phyloP scores from a whole-genome alignment of 768 basidiomycete genomes.

The Suillus americanus region DNA sequence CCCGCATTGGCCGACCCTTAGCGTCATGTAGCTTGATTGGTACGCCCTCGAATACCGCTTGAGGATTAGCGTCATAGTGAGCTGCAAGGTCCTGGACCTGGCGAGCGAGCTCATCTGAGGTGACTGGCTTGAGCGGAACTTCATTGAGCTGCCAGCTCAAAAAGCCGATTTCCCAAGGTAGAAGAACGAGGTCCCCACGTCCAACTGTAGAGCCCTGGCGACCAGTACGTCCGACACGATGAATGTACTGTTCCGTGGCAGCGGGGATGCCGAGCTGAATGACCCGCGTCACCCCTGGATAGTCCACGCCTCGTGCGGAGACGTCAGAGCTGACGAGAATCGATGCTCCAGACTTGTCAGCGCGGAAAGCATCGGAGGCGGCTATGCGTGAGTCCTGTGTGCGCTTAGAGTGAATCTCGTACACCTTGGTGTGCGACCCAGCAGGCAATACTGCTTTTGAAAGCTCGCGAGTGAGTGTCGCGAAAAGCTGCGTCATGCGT shows the following conservation, averaged over 20 bases:
- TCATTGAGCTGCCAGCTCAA: conserved; percentile 58
- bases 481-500: conserved; percentile 77
- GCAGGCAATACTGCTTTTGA: conserved; percentile 46
- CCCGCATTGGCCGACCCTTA: conserved; percentile 2
- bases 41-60: conserved; percentile 29
- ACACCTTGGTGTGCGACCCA: conserved; percentile 50
- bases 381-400: conserved; percentile 54
- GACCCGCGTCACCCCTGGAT: conserved; percentile 84
- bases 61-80: conserved; percentile 46
- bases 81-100: conserved; percentile 49
- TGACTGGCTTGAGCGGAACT: conserved; percentile 67
- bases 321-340: conserved; percentile 87
- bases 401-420: conserved; percentile 83
- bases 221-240: conserved; percentile 85
- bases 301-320: conserved; percentile 87
- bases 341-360: conserved; percentile 34
- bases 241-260: conserved; percentile 72
- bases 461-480: conserved; percentile 58
- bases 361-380: conserved; percentile 61
- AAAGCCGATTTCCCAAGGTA: conserved; percentile 78
- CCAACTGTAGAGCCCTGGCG: conserved; percentile 58
- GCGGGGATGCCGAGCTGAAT: conserved; percentile 87
- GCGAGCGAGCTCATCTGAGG: conserved; percentile 43
- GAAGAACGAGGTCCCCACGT: conserved; percentile 76
- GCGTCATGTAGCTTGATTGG: neutral